Conservation (phyloP, 164 flowering plant species). For the Stephania cephalantha region DNA sequence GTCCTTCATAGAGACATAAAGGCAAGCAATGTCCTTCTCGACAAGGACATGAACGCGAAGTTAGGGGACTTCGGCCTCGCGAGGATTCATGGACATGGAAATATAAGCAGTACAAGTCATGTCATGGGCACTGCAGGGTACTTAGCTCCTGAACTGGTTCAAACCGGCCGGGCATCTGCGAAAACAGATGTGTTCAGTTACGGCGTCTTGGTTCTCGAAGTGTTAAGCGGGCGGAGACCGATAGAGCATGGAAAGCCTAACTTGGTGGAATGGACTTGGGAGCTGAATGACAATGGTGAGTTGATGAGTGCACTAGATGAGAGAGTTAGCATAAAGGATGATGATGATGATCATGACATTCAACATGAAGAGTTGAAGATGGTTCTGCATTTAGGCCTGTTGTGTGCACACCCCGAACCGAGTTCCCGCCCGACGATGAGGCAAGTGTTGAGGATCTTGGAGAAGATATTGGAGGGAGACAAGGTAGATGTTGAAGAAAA, state of each 20-base stretch:
- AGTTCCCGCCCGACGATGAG: slow-evolving; percentile 35
- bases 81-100: slow-evolving; percentile 28
- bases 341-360: slow-evolving; percentile 7
- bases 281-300: slow-evolving; percentile 27
- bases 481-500: slow-evolving; percentile 20
- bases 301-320: slow-evolving; percentile 27
- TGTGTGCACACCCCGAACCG: slow-evolving; percentile 35
- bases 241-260: slow-evolving; percentile 30
- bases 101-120: slow-evolving; percentile 24
- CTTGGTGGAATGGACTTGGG: slow-evolving; percentile 38
- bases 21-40: slow-evolving; percentile 49
- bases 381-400: slow-evolving; percentile 33
- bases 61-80: slow-evolving; percentile 49
- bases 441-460: slow-evolving; percentile 34
- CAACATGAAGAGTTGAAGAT: slow-evolving; percentile 26
- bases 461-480: slow-evolving; percentile 12
- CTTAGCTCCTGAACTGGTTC: slow-evolving; percentile 46
- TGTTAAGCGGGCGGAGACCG: slow-evolving; percentile 34
- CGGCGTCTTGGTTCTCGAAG: slow-evolving; percentile 40
- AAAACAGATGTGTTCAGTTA: slow-evolving; percentile 43
- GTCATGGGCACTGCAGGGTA: slow-evolving; percentile 51
- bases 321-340: slow-evolving; percentile 14
- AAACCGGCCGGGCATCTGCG: slow-evolving; percentile 32
- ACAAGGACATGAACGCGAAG: slow-evolving; percentile 37
- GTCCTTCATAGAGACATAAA: slow-evolving; percentile 51